Evolutionary conservation across 1,139 yeast genomes (phyloP).

Genomic region (Scheffersomyces cryptocercus): DNA sequence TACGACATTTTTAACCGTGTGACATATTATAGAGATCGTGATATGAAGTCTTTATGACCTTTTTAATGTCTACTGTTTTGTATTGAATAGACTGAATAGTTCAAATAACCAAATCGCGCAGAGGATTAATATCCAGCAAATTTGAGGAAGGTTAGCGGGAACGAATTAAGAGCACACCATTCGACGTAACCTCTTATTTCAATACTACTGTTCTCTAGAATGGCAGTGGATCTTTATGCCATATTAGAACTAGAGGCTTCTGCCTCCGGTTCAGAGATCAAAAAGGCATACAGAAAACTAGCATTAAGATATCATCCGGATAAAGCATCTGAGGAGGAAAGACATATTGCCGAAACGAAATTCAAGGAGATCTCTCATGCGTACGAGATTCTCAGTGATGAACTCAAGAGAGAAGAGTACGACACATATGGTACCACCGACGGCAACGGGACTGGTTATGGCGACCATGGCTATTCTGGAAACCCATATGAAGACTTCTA

Average conservation of each 20-base stretch:
- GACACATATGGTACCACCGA: constrained; percentile 58
- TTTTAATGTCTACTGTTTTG: no score
- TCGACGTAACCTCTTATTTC: neutral
- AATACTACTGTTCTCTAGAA: neutral
- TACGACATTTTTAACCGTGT: no score
- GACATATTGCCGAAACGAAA: constrained; percentile 66
- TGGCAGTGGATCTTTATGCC: constrained; percentile 53
- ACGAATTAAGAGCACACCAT: no score
- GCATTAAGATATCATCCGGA: constrained; percentile 83
- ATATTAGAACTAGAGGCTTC: constrained; percentile 64
- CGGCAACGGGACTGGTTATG: constrained; percentile 21
- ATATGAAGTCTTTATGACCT: no score
- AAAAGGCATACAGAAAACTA: constrained; percentile 72
- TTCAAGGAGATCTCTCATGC: constrained; percentile 80
- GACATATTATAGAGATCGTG: no score
- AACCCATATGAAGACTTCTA: constrained; percentile 47
- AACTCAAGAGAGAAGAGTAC: constrained; percentile 52
- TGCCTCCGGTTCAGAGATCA: constrained; percentile 67
- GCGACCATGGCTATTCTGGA: constrained; percentile 20
- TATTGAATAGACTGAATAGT: no score
- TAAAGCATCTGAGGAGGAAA: constrained; percentile 65
- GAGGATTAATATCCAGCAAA: no score
- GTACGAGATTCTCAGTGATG: constrained; percentile 73
- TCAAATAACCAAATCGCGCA: no score
- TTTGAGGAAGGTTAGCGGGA: no score